These are phyloP conservation scores for Naganishia sp. DNA, from an alignment of 1,284 basidiomycete genomes.

Conservation along the genomic window DNA sequence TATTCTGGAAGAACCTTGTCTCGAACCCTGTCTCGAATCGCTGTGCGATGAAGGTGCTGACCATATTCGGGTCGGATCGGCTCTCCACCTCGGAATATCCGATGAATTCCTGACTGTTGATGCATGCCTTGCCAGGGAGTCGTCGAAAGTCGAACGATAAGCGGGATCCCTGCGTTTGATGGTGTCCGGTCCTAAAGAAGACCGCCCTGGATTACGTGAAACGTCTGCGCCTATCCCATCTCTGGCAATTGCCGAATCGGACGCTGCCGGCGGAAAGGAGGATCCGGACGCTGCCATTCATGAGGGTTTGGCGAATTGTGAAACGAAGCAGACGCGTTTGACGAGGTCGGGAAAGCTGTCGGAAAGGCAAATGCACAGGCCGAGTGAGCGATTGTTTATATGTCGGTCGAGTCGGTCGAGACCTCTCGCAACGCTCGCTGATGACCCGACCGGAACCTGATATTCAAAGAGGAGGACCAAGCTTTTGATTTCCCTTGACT, in stretches of 20 bases:
- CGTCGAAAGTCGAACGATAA: too few relatives aligned
- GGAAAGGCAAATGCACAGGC: too few relatives aligned
- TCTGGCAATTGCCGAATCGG: slow-evolving; percentile 7
- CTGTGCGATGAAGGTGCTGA: not conserved
- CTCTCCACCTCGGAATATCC: not conserved
- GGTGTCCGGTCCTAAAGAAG: not conserved
- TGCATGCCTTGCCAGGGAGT: not conserved
- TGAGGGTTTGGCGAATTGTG: not conserved
- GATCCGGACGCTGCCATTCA: slow-evolving; percentile 3
- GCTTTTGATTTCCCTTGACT: too few relatives aligned
- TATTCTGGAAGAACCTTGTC: not conserved
- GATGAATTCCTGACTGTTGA: not conserved
- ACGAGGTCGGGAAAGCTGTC: too few relatives aligned
- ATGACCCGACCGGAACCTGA: too few relatives aligned
- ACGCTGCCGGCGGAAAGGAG: not conserved
- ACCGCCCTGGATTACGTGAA: not conserved
- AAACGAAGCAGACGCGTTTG: too few relatives aligned
- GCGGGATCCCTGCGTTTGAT: not conserved
- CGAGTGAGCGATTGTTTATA: too few relatives aligned
- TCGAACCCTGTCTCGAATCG: not conserved
- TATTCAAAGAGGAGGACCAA: too few relatives aligned
- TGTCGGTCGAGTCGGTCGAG: too few relatives aligned
- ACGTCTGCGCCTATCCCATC: not conserved
- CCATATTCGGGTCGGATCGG: slow-evolving; percentile 4
- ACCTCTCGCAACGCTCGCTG: too few relatives aligned